Evolutionary conservation across 768 basidiomycete species (phyloP).

Genomic region (Dictyophora rubrovolvata): DNA sequence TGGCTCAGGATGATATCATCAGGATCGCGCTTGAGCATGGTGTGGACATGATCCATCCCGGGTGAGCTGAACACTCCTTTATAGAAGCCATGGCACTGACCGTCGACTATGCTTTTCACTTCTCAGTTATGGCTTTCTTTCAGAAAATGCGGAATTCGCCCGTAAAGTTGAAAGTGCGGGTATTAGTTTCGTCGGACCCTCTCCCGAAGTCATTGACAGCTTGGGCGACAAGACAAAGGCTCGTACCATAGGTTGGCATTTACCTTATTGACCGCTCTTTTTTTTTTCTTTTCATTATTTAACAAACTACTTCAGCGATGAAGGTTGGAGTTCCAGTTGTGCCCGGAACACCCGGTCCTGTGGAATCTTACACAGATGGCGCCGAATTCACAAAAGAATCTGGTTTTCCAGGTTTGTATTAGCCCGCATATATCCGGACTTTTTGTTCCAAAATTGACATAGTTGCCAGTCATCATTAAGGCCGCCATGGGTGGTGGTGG

Average conservation of each 20-base stretch:
- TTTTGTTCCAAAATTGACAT: background rate
- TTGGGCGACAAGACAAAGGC: constrained; percentile 99
- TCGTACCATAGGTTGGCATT: constrained; percentile 59
- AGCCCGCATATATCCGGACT: background rate
- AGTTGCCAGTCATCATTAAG: constrained; percentile 82
- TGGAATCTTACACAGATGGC: constrained; percentile 68
- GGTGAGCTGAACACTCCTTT: constrained; percentile 36
- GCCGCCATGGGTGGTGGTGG: constrained; percentile 99
- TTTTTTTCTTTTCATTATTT: constrained; percentile 1
- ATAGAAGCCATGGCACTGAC: background rate
- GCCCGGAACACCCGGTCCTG: constrained; percentile 95
- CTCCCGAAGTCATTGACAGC: constrained; percentile 93
- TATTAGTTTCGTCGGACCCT: constrained; percentile 91
- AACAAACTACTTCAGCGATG: constrained; percentile 45
- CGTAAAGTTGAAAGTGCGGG: constrained; percentile 96
- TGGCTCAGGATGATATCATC: constrained; percentile 97
- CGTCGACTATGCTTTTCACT: background rate
- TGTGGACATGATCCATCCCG: constrained; percentile 99
- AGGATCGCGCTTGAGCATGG: constrained; percentile 93
- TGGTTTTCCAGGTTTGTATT: constrained; percentile 72
- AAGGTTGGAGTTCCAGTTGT: constrained; percentile 91
- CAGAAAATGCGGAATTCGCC: constrained; percentile 96
- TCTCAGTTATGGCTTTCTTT: constrained; percentile 87
- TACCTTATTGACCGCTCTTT: constrained; percentile 8
- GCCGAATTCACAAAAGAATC: constrained; percentile 88